Conservation (phyloP, 2,329 filamentous ascomycete genomes). For the Aureobasidium sp. region DNA sequence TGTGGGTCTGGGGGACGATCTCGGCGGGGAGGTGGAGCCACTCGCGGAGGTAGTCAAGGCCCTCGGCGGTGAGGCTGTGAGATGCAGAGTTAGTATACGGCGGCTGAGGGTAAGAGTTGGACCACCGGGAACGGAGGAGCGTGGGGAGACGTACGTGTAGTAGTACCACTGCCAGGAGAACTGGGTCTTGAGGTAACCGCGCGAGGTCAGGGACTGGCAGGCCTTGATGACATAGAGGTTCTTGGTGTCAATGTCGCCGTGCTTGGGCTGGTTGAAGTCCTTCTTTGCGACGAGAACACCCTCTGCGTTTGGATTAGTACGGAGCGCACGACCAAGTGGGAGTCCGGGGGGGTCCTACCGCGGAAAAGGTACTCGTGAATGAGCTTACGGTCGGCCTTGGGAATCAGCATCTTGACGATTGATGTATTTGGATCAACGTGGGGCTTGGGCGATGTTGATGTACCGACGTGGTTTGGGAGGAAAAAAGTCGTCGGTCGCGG, state of each 20-base stretch:
- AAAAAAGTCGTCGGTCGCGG: not conserved
- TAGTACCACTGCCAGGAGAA: conserved; percentile 99
- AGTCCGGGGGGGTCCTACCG: conserved; percentile 14
- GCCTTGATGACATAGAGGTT: conserved; percentile 83
- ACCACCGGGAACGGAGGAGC: not conserved
- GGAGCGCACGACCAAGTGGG: not conserved
- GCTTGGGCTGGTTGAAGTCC: conserved; percentile 97
- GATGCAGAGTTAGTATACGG: not conserved
- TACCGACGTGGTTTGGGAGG: conserved; percentile 9
- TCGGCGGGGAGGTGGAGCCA: conserved; percentile 99
- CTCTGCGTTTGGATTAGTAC: conserved; percentile 37
- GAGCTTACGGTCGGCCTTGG: conserved; percentile 99
- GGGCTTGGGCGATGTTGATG: conserved; percentile 14
- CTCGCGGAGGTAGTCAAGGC: conserved; percentile 99
- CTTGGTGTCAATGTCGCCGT: conserved; percentile 97
- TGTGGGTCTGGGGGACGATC: conserved; percentile 99
- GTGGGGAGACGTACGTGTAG: conserved; percentile 48
- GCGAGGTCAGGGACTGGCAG: conserved; percentile 93
- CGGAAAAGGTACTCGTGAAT: conserved; percentile 99
- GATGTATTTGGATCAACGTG: conserved; percentile 16
- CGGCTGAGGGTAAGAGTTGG: not conserved
- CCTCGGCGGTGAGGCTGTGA: conserved; percentile 80
- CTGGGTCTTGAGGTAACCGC: conserved; percentile 98
- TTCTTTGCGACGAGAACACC: conserved; percentile 94
- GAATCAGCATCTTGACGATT: conserved; percentile 65